Base-by-base conservation (phyloP, 1,139 yeast species). In the Yamadazyma oceani region DNA sequence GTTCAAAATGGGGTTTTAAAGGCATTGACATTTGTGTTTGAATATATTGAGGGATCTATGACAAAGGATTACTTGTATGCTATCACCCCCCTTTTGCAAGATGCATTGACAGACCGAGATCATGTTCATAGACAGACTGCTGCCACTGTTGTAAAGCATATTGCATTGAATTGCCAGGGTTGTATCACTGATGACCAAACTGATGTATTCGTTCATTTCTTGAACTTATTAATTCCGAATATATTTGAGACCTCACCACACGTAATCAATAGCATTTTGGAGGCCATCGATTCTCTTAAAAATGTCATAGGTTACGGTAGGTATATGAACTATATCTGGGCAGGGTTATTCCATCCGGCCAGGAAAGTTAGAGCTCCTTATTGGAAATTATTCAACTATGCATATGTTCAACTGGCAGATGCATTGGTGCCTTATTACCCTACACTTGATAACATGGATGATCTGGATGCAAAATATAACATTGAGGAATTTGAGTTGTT, bases 1-100 rank as follows among this genome's bases (percentile, higher is more conserved):
- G 97, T 92, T 5, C 97, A 92, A 56, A 92, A 92, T 57, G 98
- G 98, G 67, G 89, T 92, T 4, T 66, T 94, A 48, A 94, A 94
- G 54, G 89, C 97, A 0, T 66, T 90, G 67, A 76, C 96, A n/a
- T 94, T 94, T 53, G 72, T 92, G 75, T 88, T 92, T 62, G 98
- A 94, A 60, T 92, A 92, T 55, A 82, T 89, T 46, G 94, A 94
- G 13, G 86, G 85, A 7, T 39, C 54, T 13, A 71, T 82, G 66
- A 83, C 95, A 0, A 75, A 79, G 31, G 96, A 88, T 54, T 92
- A 94, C 54, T 72, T 92, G 25, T 88, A 84, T 57, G 82, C 95
- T 0, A 78, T 87, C 2, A 72, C 87, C 0, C 94, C 97, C 0
- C 61, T 94, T 31, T 50, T 94, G 13, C 95, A 89, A 53, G 96